These are phyloP conservation scores for Rubroboletus pulcherrimus DNA, from an alignment of 768 basidiomycete species.

Conservation along the genomic window DNA sequence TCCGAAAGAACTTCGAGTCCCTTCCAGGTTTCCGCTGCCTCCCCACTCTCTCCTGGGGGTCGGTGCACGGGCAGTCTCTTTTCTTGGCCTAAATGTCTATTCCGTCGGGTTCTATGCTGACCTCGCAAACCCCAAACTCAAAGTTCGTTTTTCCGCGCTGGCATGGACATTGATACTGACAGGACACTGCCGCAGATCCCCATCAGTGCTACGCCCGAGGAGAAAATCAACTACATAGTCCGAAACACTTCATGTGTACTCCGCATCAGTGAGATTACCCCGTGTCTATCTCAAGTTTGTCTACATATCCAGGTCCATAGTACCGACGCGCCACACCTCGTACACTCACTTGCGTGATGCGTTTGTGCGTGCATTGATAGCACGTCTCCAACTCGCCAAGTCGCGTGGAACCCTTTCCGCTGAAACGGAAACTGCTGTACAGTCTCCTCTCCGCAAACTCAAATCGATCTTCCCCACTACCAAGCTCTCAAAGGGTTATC, in stretches of 20 bases:
- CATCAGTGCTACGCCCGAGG: constrained; percentile 51
- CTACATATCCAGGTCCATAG: constrained; percentile 33
- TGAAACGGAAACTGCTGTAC: constrained; percentile 54
- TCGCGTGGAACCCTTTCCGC: constrained; percentile 52
- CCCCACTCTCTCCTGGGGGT: constrained; percentile 72
- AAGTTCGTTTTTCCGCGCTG: constrained; percentile 35
- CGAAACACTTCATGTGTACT: constrained; percentile 66
- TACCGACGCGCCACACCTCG: constrained; percentile 76
- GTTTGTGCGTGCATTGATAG: constrained; percentile 70
- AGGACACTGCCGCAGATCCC: constrained; percentile 44
- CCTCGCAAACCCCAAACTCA: constrained; percentile 57
- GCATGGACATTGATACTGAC: background rate
- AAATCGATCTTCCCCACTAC: constrained; percentile 75
- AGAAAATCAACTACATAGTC: constrained; percentile 68
- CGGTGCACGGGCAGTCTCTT: constrained; percentile 86
- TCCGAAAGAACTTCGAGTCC: constrained; percentile 60
- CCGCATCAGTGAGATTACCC: constrained; percentile 57
- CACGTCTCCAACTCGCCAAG: constrained; percentile 50
- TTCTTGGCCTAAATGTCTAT: constrained; percentile 85
- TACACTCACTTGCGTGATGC: constrained; percentile 81
- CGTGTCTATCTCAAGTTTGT: background rate
- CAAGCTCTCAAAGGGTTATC: constrained; percentile 58
- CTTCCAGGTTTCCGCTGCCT: constrained; percentile 59
- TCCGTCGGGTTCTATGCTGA: constrained; percentile 90
- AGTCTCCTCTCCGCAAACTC: constrained; percentile 64